These are phyloP conservation scores for Cenococcum geophilum DNA, from an alignment of 495 filamentous ascomycete species.

Conservation along the genomic window DNA sequence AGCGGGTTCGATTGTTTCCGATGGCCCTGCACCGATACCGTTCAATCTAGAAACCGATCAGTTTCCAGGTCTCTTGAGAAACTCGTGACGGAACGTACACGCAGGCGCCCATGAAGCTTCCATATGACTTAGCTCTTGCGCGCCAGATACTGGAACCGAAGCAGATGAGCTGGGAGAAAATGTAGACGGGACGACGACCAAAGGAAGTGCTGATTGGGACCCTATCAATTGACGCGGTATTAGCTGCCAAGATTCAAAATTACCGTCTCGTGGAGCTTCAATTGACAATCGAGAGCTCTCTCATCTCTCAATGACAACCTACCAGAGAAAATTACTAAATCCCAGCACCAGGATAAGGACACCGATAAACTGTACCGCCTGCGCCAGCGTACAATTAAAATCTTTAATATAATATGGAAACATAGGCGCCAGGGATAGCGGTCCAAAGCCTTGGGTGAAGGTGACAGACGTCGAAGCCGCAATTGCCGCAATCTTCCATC, in stretches of 20 bases:
- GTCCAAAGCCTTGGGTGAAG: constrained; percentile 55
- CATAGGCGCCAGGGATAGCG: constrained; percentile 54
- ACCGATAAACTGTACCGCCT: constrained; percentile 52
- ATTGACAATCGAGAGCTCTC: not conserved
- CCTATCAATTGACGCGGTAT: constrained; percentile 36
- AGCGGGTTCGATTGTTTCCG: constrained; percentile 55
- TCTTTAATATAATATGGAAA: constrained; percentile 51
- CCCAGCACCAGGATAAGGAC: constrained; percentile 57
- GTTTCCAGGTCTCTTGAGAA: not conserved
- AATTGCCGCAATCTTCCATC: constrained; percentile 34
- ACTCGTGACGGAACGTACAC: constrained; percentile 24
- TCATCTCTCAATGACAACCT: not conserved
- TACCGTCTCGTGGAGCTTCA: not conserved
- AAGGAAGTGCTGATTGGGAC: constrained; percentile 55
- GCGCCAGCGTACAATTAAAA: constrained; percentile 49
- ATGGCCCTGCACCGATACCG: constrained; percentile 53
- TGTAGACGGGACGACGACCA: constrained; percentile 53
- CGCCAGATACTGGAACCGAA: constrained; percentile 56
- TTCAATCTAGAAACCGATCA: constrained; percentile 39
- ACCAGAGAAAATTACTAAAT: constrained; percentile 56
- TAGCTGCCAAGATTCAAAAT: not conserved
- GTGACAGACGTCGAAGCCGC: constrained; percentile 47
- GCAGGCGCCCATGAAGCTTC: constrained; percentile 54
- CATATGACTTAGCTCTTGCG: constrained; percentile 50
- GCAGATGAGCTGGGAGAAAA: constrained; percentile 51